phyloP scores from a whole-genome alignment of 352 stramenopile genomes.

The Phytophthora nicotianae region DNA sequence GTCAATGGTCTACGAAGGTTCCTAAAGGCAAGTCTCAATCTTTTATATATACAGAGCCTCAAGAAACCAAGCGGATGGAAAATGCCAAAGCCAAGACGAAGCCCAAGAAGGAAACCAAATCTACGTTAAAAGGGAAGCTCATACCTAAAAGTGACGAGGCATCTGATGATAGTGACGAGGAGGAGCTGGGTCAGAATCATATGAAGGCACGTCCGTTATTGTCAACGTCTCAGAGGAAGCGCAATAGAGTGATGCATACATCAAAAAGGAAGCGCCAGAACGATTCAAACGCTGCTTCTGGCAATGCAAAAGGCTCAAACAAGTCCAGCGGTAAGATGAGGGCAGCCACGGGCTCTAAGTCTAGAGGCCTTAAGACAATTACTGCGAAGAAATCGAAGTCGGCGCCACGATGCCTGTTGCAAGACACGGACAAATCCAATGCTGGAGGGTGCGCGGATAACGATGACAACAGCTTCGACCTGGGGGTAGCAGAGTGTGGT shows the following conservation, averaged over 20 bases:
- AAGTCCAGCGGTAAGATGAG: slow-evolving; percentile 6
- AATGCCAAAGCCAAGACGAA: slow-evolving; percentile 17
- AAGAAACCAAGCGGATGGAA: slow-evolving; percentile 4
- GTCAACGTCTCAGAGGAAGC: slow-evolving; percentile 28
- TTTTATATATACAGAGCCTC: background rate
- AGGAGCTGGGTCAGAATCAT: background rate
- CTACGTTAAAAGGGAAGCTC: background rate
- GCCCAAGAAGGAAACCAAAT: background rate
- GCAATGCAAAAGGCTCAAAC: background rate
- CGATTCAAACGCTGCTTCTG: background rate
- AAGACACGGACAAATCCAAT: slow-evolving; percentile 1
- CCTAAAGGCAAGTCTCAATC: slow-evolving; percentile 5
- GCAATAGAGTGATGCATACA: slow-evolving; percentile 12
- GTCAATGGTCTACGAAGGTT: slow-evolving; percentile 7
- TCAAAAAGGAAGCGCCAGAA: slow-evolving; percentile 5
- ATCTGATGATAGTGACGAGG: slow-evolving; percentile 5
- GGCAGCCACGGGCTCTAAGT: background rate
- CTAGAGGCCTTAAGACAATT: background rate
- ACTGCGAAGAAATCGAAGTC: slow-evolving; percentile 29
- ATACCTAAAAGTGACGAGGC: background rate
- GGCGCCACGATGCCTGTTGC: slow-evolving; percentile 12
- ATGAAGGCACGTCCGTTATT: slow-evolving; percentile 30
- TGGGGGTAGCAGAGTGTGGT: slow-evolving; percentile 26
- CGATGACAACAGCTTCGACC: slow-evolving; percentile 32
- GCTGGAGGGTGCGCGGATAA: slow-evolving; percentile 13